phyloP scores from a whole-genome alignment of 2,329 filamentous ascomycete species.

The Helotiales sp. region DNA sequence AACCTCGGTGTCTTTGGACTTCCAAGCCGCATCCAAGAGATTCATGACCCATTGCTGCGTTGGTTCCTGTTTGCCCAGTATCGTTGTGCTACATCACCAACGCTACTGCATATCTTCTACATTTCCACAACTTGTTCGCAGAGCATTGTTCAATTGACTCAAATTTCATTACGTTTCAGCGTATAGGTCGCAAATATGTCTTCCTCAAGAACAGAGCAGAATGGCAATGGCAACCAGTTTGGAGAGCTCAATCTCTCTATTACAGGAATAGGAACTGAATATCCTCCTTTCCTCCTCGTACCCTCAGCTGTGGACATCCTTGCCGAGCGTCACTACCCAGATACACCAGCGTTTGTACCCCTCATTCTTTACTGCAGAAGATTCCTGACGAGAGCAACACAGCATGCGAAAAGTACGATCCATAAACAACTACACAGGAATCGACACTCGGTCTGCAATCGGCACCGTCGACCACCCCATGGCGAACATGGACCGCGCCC shows the following conservation, averaged over 20 bases:
- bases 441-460: constrained; percentile 62
- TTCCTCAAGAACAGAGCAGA: constrained; percentile 6
- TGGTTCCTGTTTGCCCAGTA: background rate
- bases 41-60: background rate
- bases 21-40: background rate
- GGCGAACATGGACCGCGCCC: constrained; percentile 55
- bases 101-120: background rate
- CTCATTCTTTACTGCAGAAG: background rate
- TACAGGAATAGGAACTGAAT: constrained; percentile 58
- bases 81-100: too few relatives aligned
- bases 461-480: constrained; percentile 60
- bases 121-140: background rate
- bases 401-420: constrained; percentile 63
- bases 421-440: constrained; percentile 66
- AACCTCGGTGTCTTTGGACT: constrained; percentile 11
- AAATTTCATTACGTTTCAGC: background rate
- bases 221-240: constrained; percentile 26
- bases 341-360: constrained; percentile 55
- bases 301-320: constrained; percentile 52
- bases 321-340: constrained; percentile 57
- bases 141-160: background rate
- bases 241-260: constrained; percentile 60
- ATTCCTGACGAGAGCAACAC: constrained; percentile 11
- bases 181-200: constrained; percentile 13
- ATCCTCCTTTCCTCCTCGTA: constrained; percentile 56